phyloP scores from a whole-genome alignment of 768 basidiomycete genomes.

The Boletus pseudopeckii region DNA sequence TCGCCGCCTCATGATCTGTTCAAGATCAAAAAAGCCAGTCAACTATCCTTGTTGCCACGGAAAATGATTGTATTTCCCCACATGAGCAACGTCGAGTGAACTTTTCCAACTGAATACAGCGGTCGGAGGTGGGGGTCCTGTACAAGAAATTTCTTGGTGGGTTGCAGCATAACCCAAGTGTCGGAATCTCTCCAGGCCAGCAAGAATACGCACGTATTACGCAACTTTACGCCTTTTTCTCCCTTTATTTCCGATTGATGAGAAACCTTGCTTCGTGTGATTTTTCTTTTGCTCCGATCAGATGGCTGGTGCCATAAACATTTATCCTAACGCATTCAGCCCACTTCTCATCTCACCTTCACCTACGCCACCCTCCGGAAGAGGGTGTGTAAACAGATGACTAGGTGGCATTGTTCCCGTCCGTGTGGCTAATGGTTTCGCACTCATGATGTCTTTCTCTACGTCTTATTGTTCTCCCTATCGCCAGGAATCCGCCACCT shows the following conservation, averaged over 20 bases:
- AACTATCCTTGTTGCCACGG: not conserved
- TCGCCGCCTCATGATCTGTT: slow-evolving; percentile 4
- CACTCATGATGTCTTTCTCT: not conserved
- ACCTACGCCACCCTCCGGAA: not conserved
- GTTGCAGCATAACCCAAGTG: not conserved
- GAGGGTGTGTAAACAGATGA: not conserved
- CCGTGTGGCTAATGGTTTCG: not conserved
- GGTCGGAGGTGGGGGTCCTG: not conserved
- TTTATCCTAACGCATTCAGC: no score
- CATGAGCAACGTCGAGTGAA: not conserved
- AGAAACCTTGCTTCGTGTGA: not conserved
- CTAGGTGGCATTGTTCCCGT: not conserved
- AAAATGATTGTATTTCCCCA: not conserved
- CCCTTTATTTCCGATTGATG: no score
- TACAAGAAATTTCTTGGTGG: not conserved
- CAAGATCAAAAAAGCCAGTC: not conserved
- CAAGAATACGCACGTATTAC: not conserved
- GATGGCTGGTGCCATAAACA: not conserved
- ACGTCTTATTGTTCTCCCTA: no score
- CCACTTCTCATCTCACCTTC: not conserved
- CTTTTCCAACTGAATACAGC: not conserved
- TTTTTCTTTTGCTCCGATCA: not conserved
- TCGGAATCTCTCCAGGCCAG: not conserved
- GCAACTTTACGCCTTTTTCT: not conserved
- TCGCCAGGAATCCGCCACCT: not conserved